Base-by-base conservation (phyloP, 352 stramenopile species). In the Albugo laibachii region DNA sequence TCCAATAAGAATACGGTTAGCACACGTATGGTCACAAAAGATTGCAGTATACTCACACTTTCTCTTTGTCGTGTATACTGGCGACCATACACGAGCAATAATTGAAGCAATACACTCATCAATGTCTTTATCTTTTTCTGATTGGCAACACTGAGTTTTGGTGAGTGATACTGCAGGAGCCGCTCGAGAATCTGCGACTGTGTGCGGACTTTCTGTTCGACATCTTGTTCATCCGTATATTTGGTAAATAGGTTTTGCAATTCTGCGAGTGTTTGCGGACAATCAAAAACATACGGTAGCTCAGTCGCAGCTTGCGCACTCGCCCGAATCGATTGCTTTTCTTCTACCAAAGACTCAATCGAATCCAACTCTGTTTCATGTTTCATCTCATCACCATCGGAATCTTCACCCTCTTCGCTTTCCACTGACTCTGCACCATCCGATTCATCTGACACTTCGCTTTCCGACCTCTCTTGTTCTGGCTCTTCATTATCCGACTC, bases 101-200 rank as follows among this genome's bases (percentile, higher is more conserved):
- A 66, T 20, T 81, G 83, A 40, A 97, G 58, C 40, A 98, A 69
- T 2, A 98, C 83, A 36, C 93, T 86, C 35, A 95, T 94, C 59
- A 97, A 97, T 49, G 93, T 95, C 68, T 96, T 92, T 83, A 97
- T 97, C 38, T 83, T 86, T 52, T 84, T 67, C 53, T 92, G 83
- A 64, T 98, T 98, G 21, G 87, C 80, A 42, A 87, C 83, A 53
- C 92, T 92, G 27, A 98, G 55, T 41, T 84, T 72, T n/a, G 93
- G 77, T 20, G 85, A 97, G 66, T 97, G 96, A 45, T 83, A 92
- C 41, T 70, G 79, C 39, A 96, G 65, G 41, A 98, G 85, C 31
- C 93, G 84, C 55, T 94, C 64, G 24, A 98, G 61, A 43, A 98
- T 95, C 13, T 85, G 65, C 13, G 66, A 77, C 24, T 78, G 83